These are phyloP conservation scores for Capillidium rhysosporum DNA, from an alignment of 371 early-diverging fungal species.

Conservation along the genomic window DNA sequence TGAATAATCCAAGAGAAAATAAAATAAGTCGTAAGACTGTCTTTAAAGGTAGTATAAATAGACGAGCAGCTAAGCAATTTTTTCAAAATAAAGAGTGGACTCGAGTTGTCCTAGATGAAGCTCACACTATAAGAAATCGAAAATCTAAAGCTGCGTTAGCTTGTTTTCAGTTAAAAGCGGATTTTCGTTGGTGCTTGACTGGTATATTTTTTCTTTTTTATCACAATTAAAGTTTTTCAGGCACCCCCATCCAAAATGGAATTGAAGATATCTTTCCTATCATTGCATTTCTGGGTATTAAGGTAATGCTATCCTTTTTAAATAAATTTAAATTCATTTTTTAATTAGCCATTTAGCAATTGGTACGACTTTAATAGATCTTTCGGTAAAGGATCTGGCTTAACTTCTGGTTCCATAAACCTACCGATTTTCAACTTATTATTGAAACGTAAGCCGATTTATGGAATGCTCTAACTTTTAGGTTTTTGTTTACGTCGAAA, in stretches of 20 bases:
- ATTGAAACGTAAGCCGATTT: too few species aligned
- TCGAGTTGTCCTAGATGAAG: conserved; percentile 58
- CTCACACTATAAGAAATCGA: conserved; percentile 68
- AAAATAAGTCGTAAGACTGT: conserved; percentile 12
- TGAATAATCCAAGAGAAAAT: conserved; percentile 8
- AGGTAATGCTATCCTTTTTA: conserved; percentile 1
- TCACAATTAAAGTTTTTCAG: neutral
- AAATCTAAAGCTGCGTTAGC: conserved; percentile 38
- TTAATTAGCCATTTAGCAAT: conserved; percentile 6
- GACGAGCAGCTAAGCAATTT: too few species aligned
- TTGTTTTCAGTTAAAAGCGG: conserved; percentile 28
- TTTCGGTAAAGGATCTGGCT: too few species aligned
- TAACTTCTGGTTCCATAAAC: too few species aligned
- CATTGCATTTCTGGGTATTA: conserved; percentile 51
- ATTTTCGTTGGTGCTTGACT: conserved; percentile 68
- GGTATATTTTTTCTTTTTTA: conserved; percentile 30
- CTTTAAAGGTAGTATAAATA: too few species aligned
- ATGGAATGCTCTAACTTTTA: too few species aligned
- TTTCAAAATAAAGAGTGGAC: conserved; percentile 26
- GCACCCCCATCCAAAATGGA: conserved; percentile 33
- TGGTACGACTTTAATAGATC: conserved; percentile 20
- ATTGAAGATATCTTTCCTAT: conserved; percentile 70
- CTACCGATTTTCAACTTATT: too few species aligned
- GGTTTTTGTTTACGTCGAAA: too few species aligned
- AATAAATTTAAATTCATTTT: neutral